These are phyloP conservation scores for Kwoniella sp. DNA, from an alignment of 768 basidiomycete species.

Conservation along the genomic window DNA sequence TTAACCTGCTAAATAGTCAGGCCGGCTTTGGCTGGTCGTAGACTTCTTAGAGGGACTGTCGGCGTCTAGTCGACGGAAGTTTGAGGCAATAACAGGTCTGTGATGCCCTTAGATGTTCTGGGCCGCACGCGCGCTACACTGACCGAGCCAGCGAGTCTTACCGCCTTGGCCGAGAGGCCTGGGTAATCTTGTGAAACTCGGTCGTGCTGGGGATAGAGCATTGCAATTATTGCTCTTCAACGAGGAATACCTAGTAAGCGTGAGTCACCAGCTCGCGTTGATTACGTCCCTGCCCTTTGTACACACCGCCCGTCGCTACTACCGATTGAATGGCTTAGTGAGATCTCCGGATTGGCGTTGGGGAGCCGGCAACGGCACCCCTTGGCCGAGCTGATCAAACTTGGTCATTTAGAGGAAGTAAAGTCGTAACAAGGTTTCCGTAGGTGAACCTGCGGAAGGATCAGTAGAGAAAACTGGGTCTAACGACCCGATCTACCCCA, in stretches of 20 bases:
- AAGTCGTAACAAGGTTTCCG: conserved; percentile 72
- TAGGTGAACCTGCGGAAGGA: conserved; percentile 81
- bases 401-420: conserved; percentile 83
- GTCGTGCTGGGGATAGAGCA: conserved; percentile 84
- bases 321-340: conserved; percentile 89
- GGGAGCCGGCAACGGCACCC: conserved; percentile 62
- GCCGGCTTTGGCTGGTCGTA: conserved; percentile 71
- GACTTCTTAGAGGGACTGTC: conserved; percentile 86
- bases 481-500: conserved; percentile 60
- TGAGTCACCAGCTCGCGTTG: conserved; percentile 85
- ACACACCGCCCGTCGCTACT: conserved; percentile 88
- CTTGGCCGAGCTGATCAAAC: conserved; percentile 68
- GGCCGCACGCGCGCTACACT: conserved; percentile 84
- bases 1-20: conserved; percentile 89
- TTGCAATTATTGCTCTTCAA: conserved; percentile 91
- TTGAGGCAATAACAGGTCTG: conserved; percentile 90
- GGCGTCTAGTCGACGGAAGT: conserved; percentile 78
- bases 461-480: conserved; percentile 60
- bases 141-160: conserved; percentile 81
- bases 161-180: conserved; percentile 73
- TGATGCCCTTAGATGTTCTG: conserved; percentile 90
- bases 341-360: conserved; percentile 78
- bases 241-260: conserved; percentile 84
- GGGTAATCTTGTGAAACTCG: conserved; percentile 78
- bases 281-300: conserved; percentile 90